A percentile compares a stretch with the other conserved stretches of the same genome.
Evolutionary conservation across 2,329 filamentous ascomycete species (phyloP).

Genomic region (Hymenoscyphus infarciens): DNA sequence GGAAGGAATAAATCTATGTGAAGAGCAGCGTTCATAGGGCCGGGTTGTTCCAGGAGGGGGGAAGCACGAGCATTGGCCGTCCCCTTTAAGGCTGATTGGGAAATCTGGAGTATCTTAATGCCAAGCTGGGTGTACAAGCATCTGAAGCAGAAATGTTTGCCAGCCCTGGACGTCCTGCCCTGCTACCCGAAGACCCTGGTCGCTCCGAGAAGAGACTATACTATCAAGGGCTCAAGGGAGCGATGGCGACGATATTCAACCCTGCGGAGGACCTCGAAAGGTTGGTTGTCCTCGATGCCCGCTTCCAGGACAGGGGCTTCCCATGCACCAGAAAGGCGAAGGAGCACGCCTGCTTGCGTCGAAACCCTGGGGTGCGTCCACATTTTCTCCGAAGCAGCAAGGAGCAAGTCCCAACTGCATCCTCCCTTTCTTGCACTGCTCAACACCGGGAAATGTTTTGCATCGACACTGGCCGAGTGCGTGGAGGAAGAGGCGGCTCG

Average conservation of each 20-base stretch:
- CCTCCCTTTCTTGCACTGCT: background rate
- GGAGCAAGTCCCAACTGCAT: background rate
- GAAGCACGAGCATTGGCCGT: slow-evolving; percentile 31
- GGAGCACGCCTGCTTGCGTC: background rate
- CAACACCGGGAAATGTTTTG: slow-evolving; percentile 29
- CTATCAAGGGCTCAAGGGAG: slow-evolving; percentile 14
- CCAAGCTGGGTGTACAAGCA: slow-evolving; percentile 27
- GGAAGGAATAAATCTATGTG: slow-evolving; percentile 22
- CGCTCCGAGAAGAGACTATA: slow-evolving; percentile 5
- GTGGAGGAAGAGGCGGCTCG: slow-evolving; percentile 25
- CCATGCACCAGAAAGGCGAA: slow-evolving; percentile 6
- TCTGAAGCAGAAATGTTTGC: slow-evolving; percentile 27
- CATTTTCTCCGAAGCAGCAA: slow-evolving; percentile 17
- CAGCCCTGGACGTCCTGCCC: slow-evolving; percentile 24
- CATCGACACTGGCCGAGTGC: slow-evolving; percentile 22
- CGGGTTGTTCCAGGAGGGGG: slow-evolving; percentile 25
- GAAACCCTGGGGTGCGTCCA: slow-evolving; percentile 10
- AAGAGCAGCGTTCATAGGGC: slow-evolving; percentile 22
- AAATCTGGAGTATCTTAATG: slow-evolving; percentile 34
- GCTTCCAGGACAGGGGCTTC: slow-evolving; percentile 4
- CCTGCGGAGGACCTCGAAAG: slow-evolving; percentile 14
- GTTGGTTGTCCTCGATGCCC: slow-evolving; percentile 16
- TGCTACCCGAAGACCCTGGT: slow-evolving; percentile 29
- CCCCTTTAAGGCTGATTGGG: slow-evolving; percentile 36
- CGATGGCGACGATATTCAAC: slow-evolving; percentile 24